Base-by-base conservation (phyloP, 108 stramenopile genomes). In the Fistulifera solaris region DNA sequence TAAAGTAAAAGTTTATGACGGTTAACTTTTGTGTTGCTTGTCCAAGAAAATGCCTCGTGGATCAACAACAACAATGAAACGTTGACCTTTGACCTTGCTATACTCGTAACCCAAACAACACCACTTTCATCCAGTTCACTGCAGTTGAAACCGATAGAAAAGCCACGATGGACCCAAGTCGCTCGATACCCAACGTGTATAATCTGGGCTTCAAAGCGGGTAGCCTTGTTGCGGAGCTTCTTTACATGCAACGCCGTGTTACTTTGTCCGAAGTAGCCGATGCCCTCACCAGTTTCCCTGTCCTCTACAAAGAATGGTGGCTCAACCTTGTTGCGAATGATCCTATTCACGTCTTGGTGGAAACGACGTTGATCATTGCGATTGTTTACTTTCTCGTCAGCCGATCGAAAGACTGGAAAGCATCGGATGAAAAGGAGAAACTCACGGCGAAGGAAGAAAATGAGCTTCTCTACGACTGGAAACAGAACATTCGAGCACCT, bases 291-390 rank as follows among this genome's bases (percentile, higher is more conserved):
- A 48, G 50, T 27, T 63, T 86, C 19, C 87, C 88, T 1, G 22
- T 26, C 1, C 55, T 60, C 38, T 95, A 92, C 56, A 57, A 52
- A 27, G 40, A 47, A 27, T 97, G 96, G 96, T 95, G 94, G 94
- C 59, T 62, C 42, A 67, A 83, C 58, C 65, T 93, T 5, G 70
- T 90, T 12, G 54, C 58, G 0, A 84, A 84, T 25, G 83, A 91
- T 57, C 96, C 96, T 1, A 50, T 93, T 25, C 99, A 98, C 62
- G 89, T 99, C 5, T 58, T 95, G 3, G 83, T 98, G 24, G 99
- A 99, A 77, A 98, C 97, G 0, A 66, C 82, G 0, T 68, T 99
- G 54, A 69, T 98, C 15, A 60, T 73, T 17, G 76, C 93, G 50
- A 81, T 97, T 27, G 47, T 96, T 1, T 86, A 76, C 62, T 62